Evolutionary conservation across 495 filamentous ascomycete genomes (phyloP).

Genomic region (Talaromyces wortmannii): DNA sequence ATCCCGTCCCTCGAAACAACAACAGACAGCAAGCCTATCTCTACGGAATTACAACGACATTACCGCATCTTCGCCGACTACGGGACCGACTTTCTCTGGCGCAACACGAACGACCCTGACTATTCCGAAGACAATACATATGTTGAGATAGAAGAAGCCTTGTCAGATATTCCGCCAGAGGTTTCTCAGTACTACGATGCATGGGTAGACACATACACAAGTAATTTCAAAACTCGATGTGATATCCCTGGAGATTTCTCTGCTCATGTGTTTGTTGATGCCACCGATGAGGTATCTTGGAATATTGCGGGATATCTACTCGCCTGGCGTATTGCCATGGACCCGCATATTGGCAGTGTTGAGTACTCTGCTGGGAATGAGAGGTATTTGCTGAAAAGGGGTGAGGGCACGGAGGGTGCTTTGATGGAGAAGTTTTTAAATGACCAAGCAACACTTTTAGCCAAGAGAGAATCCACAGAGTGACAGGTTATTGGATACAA

Average conservation of each 20-base stretch:
- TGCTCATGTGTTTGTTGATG: conserved; percentile 4
- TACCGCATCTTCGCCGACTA: conserved; percentile 16
- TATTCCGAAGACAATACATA: conserved; percentile 1
- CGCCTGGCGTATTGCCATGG: conserved; percentile 16
- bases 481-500: neutral
- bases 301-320: conserved; percentile 16
- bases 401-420: conserved; percentile 5
- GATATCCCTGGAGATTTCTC: conserved; percentile 4
- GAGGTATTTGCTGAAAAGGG: conserved; percentile 8
- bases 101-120: conserved; percentile 3
- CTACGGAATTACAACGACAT: conserved; percentile 1
- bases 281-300: conserved; percentile 13
- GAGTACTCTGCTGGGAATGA: conserved; percentile 6
- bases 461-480: conserved; percentile 31
- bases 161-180: conserved; percentile 4
- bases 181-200: conserved; percentile 10
- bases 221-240: conserved; percentile 7
- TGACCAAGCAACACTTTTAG: conserved; percentile 8
- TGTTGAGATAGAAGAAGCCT: conserved; percentile 7
- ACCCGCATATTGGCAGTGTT: conserved; percentile 10
- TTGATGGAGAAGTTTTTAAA: conserved; percentile 8
- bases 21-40: neutral
- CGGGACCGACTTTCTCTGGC: conserved; percentile 14
- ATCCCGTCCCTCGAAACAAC: neutral
- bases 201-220: conserved; percentile 14